A percentile compares a stretch with the other conserved stretches of the same genome.
Conservation (phyloP, 331 rosid species). For the Pyrus hybrid region DNA sequence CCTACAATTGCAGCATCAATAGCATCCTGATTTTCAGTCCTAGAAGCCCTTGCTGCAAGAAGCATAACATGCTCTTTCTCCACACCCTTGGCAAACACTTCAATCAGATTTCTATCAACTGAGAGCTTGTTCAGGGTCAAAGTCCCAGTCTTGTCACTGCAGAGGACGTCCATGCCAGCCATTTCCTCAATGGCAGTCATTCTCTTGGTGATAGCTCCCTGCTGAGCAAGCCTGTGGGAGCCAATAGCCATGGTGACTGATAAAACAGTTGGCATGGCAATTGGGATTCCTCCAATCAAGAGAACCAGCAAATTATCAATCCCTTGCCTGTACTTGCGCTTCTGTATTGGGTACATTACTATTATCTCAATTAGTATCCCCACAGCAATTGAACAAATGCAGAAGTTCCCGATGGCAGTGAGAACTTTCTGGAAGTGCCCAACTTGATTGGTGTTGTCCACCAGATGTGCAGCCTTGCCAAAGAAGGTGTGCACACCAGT, state of each 20-base stretch:
- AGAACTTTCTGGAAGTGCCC: slow-evolving; percentile 99
- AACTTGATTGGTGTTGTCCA: slow-evolving; percentile 96
- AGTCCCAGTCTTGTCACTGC: slow-evolving; percentile 99
- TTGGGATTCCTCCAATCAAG: slow-evolving; percentile 97
- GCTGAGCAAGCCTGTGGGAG: slow-evolving; percentile 95
- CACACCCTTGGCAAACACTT: slow-evolving; percentile 82
- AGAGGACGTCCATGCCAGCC: slow-evolving; percentile 99
- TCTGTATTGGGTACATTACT: slow-evolving; percentile 94
- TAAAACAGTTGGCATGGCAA: slow-evolving; percentile 98
- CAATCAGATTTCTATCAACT: slow-evolving; percentile 75
- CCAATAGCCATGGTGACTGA: slow-evolving; percentile 99
- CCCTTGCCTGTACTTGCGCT: slow-evolving; percentile 78
- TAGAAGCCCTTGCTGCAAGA: slow-evolving; percentile 98
- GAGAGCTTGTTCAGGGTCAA: slow-evolving; percentile 74
- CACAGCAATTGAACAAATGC: slow-evolving; percentile 87
- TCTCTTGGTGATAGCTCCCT: slow-evolving; percentile 93
- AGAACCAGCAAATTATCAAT: slow-evolving; percentile 91
- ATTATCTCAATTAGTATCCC: slow-evolving; percentile 69
- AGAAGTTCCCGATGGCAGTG: slow-evolving; percentile 95
- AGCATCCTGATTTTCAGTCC: slow-evolving; percentile 97
- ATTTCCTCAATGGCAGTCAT: slow-evolving; percentile 99
- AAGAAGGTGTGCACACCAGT: slow-evolving; percentile 98
- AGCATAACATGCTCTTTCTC: slow-evolving; percentile 84
- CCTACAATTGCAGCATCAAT: slow-evolving; percentile 97
- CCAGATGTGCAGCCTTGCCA: slow-evolving; percentile 95